Evolutionary conservation across 2,329 filamentous ascomycete genomes (phyloP), one percentile per base, ranked within the genome.

Genomic region (Monosporascus sp.): DNA sequence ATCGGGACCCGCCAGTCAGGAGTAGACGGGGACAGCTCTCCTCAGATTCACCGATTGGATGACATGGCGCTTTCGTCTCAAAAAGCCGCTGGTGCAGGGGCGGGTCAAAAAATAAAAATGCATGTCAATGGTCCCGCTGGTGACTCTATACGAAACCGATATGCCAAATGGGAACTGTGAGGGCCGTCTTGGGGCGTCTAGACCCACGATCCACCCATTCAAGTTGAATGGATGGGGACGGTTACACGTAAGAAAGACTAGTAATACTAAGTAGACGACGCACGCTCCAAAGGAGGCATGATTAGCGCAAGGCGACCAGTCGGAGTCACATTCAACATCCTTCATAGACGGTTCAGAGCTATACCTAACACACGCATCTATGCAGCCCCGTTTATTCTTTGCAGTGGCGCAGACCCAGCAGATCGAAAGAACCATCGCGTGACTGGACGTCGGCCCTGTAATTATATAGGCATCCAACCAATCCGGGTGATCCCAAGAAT

Each of bases 191-290:
- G 22, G 40, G 40, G n/a, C 20, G 31, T 43, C 40, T 24, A 43
- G 40, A 20, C 40, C 56, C 58, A 56, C 50, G 53, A 7, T 54
- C 56, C 51, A 48, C 58, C 55, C 9, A 24, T 55, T 35, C 11
- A 14, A 14, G 53, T 60, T 55, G 11, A 52, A 44, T 60, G 50
- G 56, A 27, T 35, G 52, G 48, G 19, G 37, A 51, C 31, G 14
- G 37, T 50, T 53, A 54, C 55, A 60, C 55, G 56, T 58, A 48
- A 48, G 37, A 31, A 27, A 19, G 22, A 38, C 20, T 43, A 45
- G 35, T 40, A 55, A 37, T 45, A 6, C 31, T 9, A 24, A 11
- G 27, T 14, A 22, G 20, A 20, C 14, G 5, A 43, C 20, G 11
- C 19, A 43, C 20, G 11, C 19, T 20, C 17, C 9, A 24, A 43